phyloP scores from a whole-genome alignment of 2,329 filamentous ascomycete species.

The Tolypocladium ophioglossoides region DNA sequence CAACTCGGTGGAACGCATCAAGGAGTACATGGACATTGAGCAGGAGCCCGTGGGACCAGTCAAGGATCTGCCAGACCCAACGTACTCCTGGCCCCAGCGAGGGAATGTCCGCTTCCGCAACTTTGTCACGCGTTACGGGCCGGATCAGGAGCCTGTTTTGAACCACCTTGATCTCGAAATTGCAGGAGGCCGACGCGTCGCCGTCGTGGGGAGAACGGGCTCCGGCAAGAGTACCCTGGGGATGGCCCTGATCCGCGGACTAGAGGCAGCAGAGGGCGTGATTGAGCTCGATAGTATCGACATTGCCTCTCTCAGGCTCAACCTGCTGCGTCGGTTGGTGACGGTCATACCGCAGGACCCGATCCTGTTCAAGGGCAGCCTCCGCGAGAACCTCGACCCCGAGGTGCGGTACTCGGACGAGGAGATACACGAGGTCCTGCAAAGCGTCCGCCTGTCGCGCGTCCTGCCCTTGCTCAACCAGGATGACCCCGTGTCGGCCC shows the following conservation, averaged over 20 bases:
- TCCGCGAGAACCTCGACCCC: conserved; percentile 38
- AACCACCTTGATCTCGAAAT: not conserved
- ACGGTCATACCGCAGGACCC: conserved; percentile 52
- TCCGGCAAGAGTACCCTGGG: conserved; percentile 65
- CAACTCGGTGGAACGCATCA: not conserved
- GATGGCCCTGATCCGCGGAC: conserved; percentile 24
- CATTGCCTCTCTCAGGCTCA: conserved; percentile 18
- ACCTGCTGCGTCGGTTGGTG: conserved; percentile 36
- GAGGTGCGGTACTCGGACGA: conserved; percentile 25
- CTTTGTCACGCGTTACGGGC: conserved; percentile 1
- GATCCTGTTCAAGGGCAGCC: conserved; percentile 48
- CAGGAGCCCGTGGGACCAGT: not conserved
- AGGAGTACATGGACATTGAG: not conserved
- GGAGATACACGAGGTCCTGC: not conserved
- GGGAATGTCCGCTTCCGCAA: conserved; percentile 2
- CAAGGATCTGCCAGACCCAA: not conserved
- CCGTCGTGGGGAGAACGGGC: conserved; percentile 63
- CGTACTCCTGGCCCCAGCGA: not conserved
- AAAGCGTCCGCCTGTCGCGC: not conserved
- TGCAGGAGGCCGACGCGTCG: conserved; percentile 9
- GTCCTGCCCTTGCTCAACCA: not conserved
- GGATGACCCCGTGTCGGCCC: conserved; percentile 17
- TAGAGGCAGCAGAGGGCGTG: not conserved
- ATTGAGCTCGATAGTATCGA: conserved; percentile 23
- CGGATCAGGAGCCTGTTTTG: not conserved